Evolutionary conservation across 2,329 filamentous ascomycete species (phyloP).

Genomic region (Pseudogymnoascus sp.): DNA sequence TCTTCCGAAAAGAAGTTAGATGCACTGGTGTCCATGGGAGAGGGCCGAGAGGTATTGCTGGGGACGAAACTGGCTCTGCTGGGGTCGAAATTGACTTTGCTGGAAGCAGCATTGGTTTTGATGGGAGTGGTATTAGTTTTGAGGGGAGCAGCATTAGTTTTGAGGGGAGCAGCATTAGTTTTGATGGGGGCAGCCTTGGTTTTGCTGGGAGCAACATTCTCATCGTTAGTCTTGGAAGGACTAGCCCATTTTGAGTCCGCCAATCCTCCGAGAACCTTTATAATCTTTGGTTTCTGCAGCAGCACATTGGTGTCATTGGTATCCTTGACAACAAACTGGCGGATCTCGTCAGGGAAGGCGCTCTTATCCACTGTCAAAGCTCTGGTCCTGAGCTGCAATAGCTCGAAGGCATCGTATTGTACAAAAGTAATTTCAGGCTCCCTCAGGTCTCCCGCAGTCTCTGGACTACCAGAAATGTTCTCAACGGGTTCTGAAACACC

Average conservation of each 20-base stretch:
- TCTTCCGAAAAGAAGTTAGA: neutral
- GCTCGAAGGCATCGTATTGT: neutral
- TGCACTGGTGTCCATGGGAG: neutral
- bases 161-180: neutral
- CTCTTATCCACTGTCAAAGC: neutral
- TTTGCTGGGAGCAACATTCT: neutral
- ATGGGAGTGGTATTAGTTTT: neutral
- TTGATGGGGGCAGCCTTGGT: neutral
- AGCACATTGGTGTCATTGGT: neutral
- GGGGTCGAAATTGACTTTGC: neutral
- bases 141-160: neutral
- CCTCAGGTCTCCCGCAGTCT: neutral
- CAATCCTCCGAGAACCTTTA: neutral
- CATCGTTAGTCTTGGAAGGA: neutral
- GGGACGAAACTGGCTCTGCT: neutral
- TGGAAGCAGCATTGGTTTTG: neutral
- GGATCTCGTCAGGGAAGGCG: neutral
- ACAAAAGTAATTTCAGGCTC: neutral
- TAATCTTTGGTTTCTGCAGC: neutral
- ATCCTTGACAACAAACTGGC: neutral
- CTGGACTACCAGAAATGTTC: neutral
- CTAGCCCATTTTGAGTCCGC: neutral
- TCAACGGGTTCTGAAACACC: neutral
- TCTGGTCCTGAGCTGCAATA: neutral
- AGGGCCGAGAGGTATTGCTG: neutral